Evolutionary conservation across 1,139 yeast genomes (phyloP).

Genomic region (Zygosaccharomyces pseudobailii): DNA sequence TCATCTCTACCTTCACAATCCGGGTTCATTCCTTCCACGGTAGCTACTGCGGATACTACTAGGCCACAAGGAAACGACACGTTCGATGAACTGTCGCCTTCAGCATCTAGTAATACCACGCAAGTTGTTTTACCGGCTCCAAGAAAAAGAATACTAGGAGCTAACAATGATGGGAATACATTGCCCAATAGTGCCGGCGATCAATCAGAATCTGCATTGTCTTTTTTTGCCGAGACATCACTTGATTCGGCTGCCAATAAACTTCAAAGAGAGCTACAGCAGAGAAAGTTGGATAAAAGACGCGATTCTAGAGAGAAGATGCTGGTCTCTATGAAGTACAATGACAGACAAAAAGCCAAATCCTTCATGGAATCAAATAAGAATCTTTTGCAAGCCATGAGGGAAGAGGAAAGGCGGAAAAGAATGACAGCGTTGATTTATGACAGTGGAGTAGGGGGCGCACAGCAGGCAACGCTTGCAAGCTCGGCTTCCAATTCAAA

Average conservation of each 20-base stretch:
- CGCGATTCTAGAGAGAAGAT: conserved; percentile 32
- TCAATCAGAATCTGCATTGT: conserved; percentile 2
- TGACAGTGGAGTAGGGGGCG: conserved; percentile 7
- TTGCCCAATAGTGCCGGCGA: conserved; percentile 8
- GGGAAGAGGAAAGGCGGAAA: conserved; percentile 32
- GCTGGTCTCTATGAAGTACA: conserved; percentile 33
- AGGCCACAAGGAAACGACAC: conserved; percentile 6
- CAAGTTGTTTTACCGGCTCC: conserved; percentile 12
- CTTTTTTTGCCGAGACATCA: conserved; percentile 1
- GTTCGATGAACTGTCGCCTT: neutral
- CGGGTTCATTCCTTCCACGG: conserved; percentile 7
- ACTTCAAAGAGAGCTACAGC: conserved; percentile 15
- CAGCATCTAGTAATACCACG: conserved; percentile 2
- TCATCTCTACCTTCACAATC: conserved; percentile 10
- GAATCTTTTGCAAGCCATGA: conserved; percentile 29
- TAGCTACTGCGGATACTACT: conserved; percentile 10
- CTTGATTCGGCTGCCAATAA: conserved; percentile 8
- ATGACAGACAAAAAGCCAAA: conserved; percentile 32
- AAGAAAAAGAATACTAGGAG: conserved; percentile 11
- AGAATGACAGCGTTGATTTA: conserved; percentile 25
- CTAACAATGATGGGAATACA: conserved; percentile 6
- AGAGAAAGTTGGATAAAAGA: conserved; percentile 29
- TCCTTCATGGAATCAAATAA: conserved; percentile 33
- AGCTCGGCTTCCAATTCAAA: conserved; percentile 1
- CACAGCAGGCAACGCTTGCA: neutral